These are phyloP conservation scores for Psilocybe tampanensis DNA, from an alignment of 768 basidiomycete genomes.

Conservation along the genomic window DNA sequence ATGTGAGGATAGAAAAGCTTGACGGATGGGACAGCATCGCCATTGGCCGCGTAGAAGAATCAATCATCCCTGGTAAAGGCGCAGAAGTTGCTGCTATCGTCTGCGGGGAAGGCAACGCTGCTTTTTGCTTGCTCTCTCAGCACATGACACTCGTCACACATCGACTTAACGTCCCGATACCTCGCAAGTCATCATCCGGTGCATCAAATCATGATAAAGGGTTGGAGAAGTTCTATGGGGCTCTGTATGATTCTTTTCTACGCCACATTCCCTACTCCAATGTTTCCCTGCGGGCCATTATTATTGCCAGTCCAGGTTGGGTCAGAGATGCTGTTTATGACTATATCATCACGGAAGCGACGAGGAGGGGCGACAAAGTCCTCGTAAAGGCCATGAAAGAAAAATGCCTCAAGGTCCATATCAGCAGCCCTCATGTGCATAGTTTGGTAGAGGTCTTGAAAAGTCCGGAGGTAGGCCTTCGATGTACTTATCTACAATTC, in stretches of 20 bases:
- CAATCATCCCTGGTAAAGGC: conserved; percentile 90
- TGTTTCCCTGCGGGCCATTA: conserved; percentile 79
- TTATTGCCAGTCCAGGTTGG: conserved; percentile 98
- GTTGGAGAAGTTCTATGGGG: conserved; percentile 78
- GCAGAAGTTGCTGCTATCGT: conserved; percentile 97
- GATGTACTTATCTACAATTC: neutral
- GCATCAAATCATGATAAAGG: conserved; percentile 93
- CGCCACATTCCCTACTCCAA: conserved; percentile 88
- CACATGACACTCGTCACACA: conserved; percentile 96
- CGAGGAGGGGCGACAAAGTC: conserved; percentile 77
- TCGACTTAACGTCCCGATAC: conserved; percentile 85
- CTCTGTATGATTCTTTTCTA: conserved; percentile 83
- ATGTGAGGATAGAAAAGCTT: conserved; percentile 85
- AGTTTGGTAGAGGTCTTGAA: conserved; percentile 92
- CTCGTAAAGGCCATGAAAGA: conserved; percentile 75
- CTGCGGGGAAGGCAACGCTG: conserved; percentile 93
- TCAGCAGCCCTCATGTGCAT: conserved; percentile 94
- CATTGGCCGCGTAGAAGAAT: conserved; percentile 77
- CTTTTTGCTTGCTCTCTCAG: conserved; percentile 92
- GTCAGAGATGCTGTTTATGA: conserved; percentile 87
- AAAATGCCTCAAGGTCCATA: conserved; percentile 89
- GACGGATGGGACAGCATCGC: conserved; percentile 95
- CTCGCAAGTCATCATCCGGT: conserved; percentile 86
- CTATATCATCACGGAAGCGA: conserved; percentile 82
- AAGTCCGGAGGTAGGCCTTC: conserved; percentile 78